These are phyloP conservation scores for Cavenderia fasciculata DNA, from an alignment of 78 protist genomes.

Conservation along the genomic window DNA sequence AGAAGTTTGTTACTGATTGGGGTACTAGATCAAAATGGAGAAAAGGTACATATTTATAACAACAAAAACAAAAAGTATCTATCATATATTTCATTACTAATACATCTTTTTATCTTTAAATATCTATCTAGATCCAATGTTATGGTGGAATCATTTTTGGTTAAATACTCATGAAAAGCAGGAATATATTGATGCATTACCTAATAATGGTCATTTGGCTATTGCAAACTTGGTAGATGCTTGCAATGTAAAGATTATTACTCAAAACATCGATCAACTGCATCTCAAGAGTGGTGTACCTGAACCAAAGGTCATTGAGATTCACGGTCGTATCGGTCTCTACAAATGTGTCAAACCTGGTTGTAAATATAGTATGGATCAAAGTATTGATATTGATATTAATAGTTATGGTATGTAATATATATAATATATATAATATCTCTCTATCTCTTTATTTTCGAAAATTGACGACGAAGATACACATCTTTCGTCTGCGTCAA, in stretches of 20 bases:
- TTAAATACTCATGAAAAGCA: conserved; percentile 61
- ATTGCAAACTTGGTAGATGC: conserved; percentile 18
- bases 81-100: too few species aligned
- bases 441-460: too few species aligned
- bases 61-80: background rate
- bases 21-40: conserved; percentile 79
- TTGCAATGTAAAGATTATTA: conserved; percentile 34
- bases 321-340: conserved; percentile 71
- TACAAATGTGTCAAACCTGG: conserved; percentile 67
- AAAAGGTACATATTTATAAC: background rate
- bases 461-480: too few species aligned
- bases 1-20: conserved; percentile 25
- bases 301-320: conserved; percentile 22
- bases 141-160: conserved; percentile 29
- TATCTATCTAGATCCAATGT: background rate
- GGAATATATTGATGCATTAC: conserved; percentile 66
- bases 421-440: background rate
- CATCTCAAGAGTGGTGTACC: conserved; percentile 51
- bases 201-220: conserved; percentile 74
- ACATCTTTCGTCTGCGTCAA: too few species aligned
- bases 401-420: conserved; percentile 35
- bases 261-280: conserved; percentile 74
- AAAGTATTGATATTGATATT: conserved; percentile 49
- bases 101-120: too few species aligned
- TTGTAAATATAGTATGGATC: conserved; percentile 23